Base-by-base conservation (phyloP, 2,329 filamentous ascomycete genomes). In the Rutstroemia sp. region DNA sequence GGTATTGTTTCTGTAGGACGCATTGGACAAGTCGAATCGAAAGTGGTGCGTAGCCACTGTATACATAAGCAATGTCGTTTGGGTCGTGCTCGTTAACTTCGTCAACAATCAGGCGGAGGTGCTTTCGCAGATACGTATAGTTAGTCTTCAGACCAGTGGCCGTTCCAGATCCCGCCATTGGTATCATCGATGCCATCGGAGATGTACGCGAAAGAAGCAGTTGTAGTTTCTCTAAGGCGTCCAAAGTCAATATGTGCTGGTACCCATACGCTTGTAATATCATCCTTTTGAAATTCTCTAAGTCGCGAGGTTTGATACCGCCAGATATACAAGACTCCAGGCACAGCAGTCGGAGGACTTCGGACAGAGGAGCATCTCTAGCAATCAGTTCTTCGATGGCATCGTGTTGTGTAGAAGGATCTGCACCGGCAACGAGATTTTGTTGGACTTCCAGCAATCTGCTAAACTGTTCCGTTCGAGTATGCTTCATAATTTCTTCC, bases 1-100 rank as follows among this genome's bases (percentile, higher is more conserved):
- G 76, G 63, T 92, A 88, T 56, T 89, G 83, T 71, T 99, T 99
- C 70, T 97, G 92, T 48, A 99, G 74, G 50, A 97, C 82, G 68
- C 89, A 94, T 71, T 99, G 95, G 5, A 99, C 87, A 4, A 99
- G 81, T 16, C 94, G 86, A 54, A 97, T 82, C 46, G 89, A 95
- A 12, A 99, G 79, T 0, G 94, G 95, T 4, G 95, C 94, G 69
- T 97, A 99, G 52, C 94, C 95, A 61, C 89, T 95, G 73, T 97
- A 99, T 10, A 96, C 92, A 67, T 99, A 99, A n/a, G 92, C 88
- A 59, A 97, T 86, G 65, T 99, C 94, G 66, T 94, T 89, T 2
- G 94, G 94, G 48, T 95, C 88, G 58, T 94, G 86, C 71, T 99
- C 94, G 68, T 95, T 92, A 41, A 99, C 92, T 69, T 97, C 94